A percentile compares a stretch with the other conserved stretches of the same genome.
Conservation (phyloP, 1,284 basidiomycete species). For the Heterobasidion occidentale region DNA sequence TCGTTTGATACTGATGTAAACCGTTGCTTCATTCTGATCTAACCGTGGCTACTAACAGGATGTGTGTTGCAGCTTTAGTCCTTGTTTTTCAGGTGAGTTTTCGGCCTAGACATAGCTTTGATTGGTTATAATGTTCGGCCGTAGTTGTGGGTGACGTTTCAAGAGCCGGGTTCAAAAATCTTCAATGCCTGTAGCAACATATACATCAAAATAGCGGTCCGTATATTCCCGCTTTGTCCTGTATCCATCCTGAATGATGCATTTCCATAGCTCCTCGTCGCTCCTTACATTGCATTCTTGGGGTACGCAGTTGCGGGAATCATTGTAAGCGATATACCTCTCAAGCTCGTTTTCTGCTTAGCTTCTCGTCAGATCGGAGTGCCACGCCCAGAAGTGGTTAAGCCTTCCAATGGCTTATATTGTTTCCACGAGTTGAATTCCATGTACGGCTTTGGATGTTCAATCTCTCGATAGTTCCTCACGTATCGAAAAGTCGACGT, state of each 20-base stretch:
- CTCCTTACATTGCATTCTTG: constrained; percentile 5
- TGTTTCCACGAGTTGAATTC: constrained; percentile 29
- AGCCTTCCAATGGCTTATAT: constrained; percentile 37
- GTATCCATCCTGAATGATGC: background rate
- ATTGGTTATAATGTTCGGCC: background rate
- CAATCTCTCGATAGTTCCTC: constrained; percentile 6
- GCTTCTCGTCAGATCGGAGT: background rate
- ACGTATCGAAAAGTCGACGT: constrained; percentile 19
- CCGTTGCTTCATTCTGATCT: background rate
- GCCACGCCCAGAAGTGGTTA: constrained; percentile 17
- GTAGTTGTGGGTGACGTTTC: constrained; percentile 33
- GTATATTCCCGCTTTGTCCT: background rate
- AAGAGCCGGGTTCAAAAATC: constrained; percentile 13
- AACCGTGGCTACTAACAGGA: constrained; percentile 24
- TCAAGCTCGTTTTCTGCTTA: background rate
- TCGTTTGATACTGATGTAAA: background rate
- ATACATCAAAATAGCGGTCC: background rate
- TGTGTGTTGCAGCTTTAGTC: constrained; percentile 35
- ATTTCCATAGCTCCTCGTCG: constrained; percentile 2
- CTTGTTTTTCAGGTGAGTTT: constrained; percentile 40
- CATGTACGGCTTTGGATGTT: constrained; percentile 28
- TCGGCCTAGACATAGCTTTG: background rate
- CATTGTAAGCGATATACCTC: background rate
- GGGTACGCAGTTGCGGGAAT: constrained; percentile 9
- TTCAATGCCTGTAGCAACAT: constrained; percentile 4